These are phyloP conservation scores for Trichosporon sp. DNA, from an alignment of 1,284 basidiomycete species.

Conservation along the genomic window DNA sequence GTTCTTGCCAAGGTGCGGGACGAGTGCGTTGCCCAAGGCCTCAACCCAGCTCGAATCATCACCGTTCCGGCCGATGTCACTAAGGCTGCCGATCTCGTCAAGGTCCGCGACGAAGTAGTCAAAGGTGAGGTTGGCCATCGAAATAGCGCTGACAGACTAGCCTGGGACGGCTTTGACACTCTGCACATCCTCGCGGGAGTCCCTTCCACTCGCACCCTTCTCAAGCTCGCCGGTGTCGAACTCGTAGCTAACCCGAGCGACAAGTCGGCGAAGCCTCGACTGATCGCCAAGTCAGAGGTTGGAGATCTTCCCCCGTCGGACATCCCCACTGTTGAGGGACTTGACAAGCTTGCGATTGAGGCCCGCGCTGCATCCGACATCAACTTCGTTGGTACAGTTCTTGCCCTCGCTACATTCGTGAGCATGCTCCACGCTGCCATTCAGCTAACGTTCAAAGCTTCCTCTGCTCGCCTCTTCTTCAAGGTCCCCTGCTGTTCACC, in stretches of 20 bases:
- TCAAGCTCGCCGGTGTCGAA: slow-evolving; percentile 65
- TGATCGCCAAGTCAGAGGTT: slow-evolving; percentile 9
- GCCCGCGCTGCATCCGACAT: slow-evolving; percentile 47
- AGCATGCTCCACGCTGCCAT: slow-evolving; percentile 9
- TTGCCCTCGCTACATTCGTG: slow-evolving; percentile 52
- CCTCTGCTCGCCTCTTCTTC: slow-evolving; percentile 71
- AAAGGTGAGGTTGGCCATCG: slow-evolving; percentile 53
- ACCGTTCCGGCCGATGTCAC: slow-evolving; percentile 63
- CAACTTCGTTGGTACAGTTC: slow-evolving; percentile 52
- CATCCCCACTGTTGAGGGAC: slow-evolving; percentile 33
- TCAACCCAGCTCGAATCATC: slow-evolving; percentile 43
- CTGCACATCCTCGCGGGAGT: slow-evolving; percentile 80
- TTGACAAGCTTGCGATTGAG: slow-evolving; percentile 47
- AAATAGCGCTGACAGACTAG: slow-evolving; percentile 49
- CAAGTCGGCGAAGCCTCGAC: slow-evolving; percentile 6
- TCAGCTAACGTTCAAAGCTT: slow-evolving; percentile 54
- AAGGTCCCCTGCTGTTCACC: slow-evolving; percentile 64
- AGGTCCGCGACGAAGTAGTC: slow-evolving; percentile 58
- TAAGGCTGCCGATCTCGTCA: slow-evolving; percentile 63
- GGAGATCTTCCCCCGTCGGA: not conserved
- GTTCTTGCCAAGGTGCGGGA: slow-evolving; percentile 59
- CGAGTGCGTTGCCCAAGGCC: slow-evolving; percentile 56
- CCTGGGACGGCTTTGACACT: slow-evolving; percentile 77
- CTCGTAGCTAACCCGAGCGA: slow-evolving; percentile 29
- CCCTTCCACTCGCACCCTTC: slow-evolving; percentile 71